These are phyloP conservation scores for Dillenia turbinata DNA, from an alignment of 164 flowering plant species.

Conservation along the genomic window DNA sequence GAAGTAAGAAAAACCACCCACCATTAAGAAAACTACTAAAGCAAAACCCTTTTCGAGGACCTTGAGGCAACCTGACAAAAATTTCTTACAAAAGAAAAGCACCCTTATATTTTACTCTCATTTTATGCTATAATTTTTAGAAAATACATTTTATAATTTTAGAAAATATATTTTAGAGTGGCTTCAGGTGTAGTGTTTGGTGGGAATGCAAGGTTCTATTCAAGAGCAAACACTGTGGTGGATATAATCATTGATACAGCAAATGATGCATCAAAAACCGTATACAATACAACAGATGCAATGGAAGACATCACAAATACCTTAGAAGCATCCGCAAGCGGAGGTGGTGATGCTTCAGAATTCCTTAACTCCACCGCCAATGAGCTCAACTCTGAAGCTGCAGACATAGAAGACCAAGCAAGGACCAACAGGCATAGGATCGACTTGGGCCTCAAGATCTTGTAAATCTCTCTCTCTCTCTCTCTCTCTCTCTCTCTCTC, in stretches of 20 bases:
- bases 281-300: constrained; percentile 64
- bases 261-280: constrained; percentile 57
- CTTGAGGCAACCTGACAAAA: too few relatives aligned
- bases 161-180: constrained; percentile 32
- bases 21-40: too few relatives aligned
- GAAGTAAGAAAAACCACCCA: too few relatives aligned
- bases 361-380: constrained; percentile 52
- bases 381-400: constrained; percentile 49
- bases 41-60: too few relatives aligned
- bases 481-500: constrained; percentile 6
- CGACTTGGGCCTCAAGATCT: constrained; percentile 46
- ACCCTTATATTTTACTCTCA: too few relatives aligned
- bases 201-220: constrained; percentile 58
- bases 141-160: not conserved
- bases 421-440: constrained; percentile 49
- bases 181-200: constrained; percentile 68
- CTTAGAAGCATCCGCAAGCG: constrained; percentile 19
- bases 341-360: constrained; percentile 20
- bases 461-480: constrained; percentile 29
- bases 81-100: too few relatives aligned
- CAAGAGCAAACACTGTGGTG: constrained; percentile 53
- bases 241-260: constrained; percentile 63
- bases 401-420: constrained; percentile 49
- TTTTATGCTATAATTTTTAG: too few relatives aligned
- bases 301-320: constrained; percentile 45